Percentiles rank a stretch among this genome's conserved stretches.
phyloP scores from a whole-genome alignment of 495 filamentous ascomycete species.

The Choiromyces venosus region DNA sequence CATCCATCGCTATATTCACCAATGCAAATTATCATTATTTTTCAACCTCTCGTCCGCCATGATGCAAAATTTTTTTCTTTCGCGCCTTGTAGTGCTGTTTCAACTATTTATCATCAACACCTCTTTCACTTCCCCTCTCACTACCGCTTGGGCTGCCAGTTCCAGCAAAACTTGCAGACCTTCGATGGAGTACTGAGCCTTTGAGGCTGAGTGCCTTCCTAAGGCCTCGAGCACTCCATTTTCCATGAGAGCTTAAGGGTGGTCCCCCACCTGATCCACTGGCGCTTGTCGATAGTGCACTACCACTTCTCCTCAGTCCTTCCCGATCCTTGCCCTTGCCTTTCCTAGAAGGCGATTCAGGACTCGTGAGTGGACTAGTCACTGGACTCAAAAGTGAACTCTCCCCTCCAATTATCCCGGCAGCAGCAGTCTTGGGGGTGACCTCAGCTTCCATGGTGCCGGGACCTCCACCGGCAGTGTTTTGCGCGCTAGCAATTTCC shows the following conservation, averaged over 20 bases:
- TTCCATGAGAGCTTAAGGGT: slow-evolving; percentile 13
- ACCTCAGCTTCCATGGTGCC: slow-evolving; percentile 12
- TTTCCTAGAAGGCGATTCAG: slow-evolving; percentile 20
- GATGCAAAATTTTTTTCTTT: not conserved
- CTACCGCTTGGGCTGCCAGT: slow-evolving; percentile 14
- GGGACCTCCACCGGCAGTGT: slow-evolving; percentile 5
- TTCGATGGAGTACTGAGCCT: slow-evolving; percentile 22
- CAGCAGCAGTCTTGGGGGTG: slow-evolving; percentile 14
- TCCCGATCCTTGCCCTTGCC: slow-evolving; percentile 29
- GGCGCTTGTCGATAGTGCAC: slow-evolving; percentile 24
- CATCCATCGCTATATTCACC: not conserved
- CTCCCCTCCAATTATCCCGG: not conserved
- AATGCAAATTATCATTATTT: slow-evolving; percentile 11
- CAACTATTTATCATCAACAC: not conserved
- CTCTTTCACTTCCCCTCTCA: slow-evolving; percentile 11
- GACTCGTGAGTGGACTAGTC: not conserved
- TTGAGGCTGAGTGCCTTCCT: slow-evolving; percentile 38
- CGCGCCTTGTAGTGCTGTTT: not conserved
- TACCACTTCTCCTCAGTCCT: slow-evolving; percentile 32
- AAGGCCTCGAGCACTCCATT: slow-evolving; percentile 34
- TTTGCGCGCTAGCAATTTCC: not conserved
- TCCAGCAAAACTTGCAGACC: slow-evolving; percentile 19
- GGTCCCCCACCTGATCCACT: not conserved
- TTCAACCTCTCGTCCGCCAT: not conserved
- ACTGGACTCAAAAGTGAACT: not conserved